Percentiles rank a stretch among this genome's conserved stretches.
These are phyloP conservation scores for Trichoderma asperelloides DNA, from an alignment of 495 filamentous ascomycete genomes.

Conservation along the genomic window DNA sequence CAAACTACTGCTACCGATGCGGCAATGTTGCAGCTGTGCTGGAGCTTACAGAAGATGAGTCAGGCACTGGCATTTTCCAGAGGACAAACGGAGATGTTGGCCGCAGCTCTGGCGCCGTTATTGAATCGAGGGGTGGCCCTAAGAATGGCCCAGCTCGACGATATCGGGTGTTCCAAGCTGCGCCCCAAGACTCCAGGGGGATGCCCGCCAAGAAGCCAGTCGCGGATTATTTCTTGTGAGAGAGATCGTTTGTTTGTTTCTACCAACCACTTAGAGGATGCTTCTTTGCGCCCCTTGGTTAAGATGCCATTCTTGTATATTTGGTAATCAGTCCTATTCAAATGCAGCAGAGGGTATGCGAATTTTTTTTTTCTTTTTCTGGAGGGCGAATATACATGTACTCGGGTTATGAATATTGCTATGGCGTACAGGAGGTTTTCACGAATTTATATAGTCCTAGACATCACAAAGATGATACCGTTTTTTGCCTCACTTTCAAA, in stretches of 20 bases:
- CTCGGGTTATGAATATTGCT: too few species aligned
- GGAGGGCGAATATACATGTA: too few species aligned
- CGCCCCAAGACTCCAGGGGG: conserved; percentile 89
- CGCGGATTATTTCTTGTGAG: conserved; percentile 86
- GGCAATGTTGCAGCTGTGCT: conserved; percentile 94
- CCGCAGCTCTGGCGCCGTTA: conserved; percentile 39
- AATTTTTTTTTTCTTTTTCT: too few species aligned
- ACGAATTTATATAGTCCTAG: too few species aligned
- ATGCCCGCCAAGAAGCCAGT: conserved; percentile 99
- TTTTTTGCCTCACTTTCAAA: too few species aligned
- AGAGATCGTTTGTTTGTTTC: neutral
- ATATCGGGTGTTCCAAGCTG: conserved; percentile 94
- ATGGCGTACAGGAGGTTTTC: too few species aligned
- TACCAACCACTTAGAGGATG: neutral
- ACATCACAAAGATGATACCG: too few species aligned
- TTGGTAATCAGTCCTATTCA: too few species aligned
- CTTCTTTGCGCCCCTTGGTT: too few species aligned
- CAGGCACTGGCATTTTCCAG: conserved; percentile 62
- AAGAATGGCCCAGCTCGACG: conserved; percentile 72
- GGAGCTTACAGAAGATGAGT: conserved; percentile 81
- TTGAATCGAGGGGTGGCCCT: conserved; percentile 30
- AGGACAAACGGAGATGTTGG: conserved; percentile 74
- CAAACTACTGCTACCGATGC: conserved; percentile 97
- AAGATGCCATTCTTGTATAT: too few species aligned
- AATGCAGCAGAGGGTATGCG: too few species aligned